A percentile compares a stretch with the other conserved stretches of the same genome.
Conservation (phyloP, 352 stramenopile genomes). For the Phytopythium litorale region DNA sequence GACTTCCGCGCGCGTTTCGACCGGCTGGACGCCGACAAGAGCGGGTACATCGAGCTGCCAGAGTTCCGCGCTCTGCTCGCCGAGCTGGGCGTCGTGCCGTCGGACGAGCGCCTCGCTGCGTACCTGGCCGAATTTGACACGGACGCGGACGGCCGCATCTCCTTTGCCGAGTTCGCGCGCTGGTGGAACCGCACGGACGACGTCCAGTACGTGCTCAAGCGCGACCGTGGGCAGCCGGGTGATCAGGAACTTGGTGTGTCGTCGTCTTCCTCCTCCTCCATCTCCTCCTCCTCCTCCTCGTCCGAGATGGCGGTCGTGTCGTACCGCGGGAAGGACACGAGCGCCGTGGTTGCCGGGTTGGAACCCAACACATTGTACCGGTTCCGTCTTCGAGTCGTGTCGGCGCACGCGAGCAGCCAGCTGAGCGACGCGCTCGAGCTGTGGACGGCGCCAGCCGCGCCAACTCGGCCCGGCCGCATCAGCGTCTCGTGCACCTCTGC, state of each 20-base stretch:
- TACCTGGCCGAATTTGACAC: conserved; percentile 84
- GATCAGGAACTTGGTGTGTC: conserved; percentile 7
- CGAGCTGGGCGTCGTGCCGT: conserved; percentile 80
- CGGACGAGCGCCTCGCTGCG: conserved; percentile 73
- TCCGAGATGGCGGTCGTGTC: conserved; percentile 62
- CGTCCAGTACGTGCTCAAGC: conserved; percentile 85
- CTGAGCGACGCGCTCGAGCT: conserved; percentile 77
- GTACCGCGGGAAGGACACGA: conserved; percentile 63
- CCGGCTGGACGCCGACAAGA: conserved; percentile 69
- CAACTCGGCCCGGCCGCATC: conserved; percentile 55
- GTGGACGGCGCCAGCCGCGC: conserved; percentile 49
- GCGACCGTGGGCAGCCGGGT: conserved; percentile 26
- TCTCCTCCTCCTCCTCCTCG: conserved; percentile 1
- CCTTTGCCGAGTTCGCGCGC: conserved; percentile 79
- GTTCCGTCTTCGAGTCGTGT: conserved; percentile 81
- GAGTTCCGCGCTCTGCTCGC: conserved; percentile 84
- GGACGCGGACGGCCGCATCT: conserved; percentile 80
- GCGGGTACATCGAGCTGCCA: conserved; percentile 72
- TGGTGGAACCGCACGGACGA: conserved; percentile 87
- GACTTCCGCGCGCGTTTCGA: conserved; percentile 75
- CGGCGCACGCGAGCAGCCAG: conserved; percentile 64
- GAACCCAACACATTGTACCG: conserved; percentile 82
- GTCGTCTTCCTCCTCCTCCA: not conserved
- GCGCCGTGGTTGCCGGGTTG: conserved; percentile 49
- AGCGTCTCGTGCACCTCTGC: conserved; percentile 43